phyloP scores from a whole-genome alignment of 2,329 filamentous ascomycete species.

The Aphanoascus verrucosus region DNA sequence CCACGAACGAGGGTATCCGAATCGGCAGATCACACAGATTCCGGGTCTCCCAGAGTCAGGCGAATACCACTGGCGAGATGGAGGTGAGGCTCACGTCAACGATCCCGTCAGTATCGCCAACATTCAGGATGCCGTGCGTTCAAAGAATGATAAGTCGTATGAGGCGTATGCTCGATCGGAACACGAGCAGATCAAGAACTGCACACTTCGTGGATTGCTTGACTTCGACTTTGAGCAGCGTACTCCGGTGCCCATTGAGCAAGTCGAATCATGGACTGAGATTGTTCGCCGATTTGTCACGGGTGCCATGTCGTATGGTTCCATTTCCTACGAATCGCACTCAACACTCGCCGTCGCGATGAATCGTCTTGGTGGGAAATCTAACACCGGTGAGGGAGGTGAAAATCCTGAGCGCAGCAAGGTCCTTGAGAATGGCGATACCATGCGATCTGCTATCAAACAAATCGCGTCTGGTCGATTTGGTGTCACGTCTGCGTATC shows the following conservation, averaged over 20 bases:
- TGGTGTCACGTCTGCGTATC: conserved; percentile 87
- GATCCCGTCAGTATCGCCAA: conserved; percentile 92
- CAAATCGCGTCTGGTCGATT: conserved; percentile 94
- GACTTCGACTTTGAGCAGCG: conserved; percentile 92
- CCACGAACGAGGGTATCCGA: conserved; percentile 86
- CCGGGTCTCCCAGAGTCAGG: conserved; percentile 81
- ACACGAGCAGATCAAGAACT: conserved; percentile 94
- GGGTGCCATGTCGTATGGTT: conserved; percentile 96
- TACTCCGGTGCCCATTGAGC: conserved; percentile 78
- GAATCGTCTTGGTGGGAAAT: conserved; percentile 93
- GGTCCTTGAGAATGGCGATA: conserved; percentile 80
- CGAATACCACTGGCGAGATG: conserved; percentile 97
- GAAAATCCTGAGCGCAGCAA: conserved; percentile 87
- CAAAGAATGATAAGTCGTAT: conserved; percentile 97
- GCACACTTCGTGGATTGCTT: conserved; percentile 83
- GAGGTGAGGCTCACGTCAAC: conserved; percentile 89
- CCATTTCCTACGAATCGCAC: conserved; percentile 97
- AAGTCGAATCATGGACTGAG: conserved; percentile 96
- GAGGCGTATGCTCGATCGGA: conserved; percentile 88
- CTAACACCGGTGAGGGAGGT: conserved; percentile 94
- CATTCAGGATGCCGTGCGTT: conserved; percentile 89
- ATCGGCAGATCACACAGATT: conserved; percentile 62
- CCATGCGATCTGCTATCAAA: conserved; percentile 95
- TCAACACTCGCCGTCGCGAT: conserved; percentile 91
- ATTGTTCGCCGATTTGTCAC: conserved; percentile 95